These are phyloP conservation scores for Smittium culicis DNA, from an alignment of 371 early-diverging fungal species.

Conservation along the genomic window DNA sequence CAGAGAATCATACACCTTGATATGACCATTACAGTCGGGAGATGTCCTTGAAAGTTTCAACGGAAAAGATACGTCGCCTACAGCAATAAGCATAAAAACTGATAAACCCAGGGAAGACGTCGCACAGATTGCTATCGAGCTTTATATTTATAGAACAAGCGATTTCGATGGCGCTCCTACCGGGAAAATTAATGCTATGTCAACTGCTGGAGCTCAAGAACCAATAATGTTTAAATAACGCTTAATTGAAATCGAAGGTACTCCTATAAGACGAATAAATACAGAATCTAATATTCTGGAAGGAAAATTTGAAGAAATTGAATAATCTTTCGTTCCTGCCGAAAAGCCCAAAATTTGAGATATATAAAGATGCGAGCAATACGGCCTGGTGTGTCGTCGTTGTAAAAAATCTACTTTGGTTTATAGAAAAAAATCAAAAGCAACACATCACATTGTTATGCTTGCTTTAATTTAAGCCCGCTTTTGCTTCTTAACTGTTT, in stretches of 20 bases:
- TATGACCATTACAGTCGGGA: neutral
- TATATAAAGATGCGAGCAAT: neutral
- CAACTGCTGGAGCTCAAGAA: neutral
- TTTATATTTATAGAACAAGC: neutral
- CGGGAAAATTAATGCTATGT: neutral
- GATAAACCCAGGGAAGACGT: neutral
- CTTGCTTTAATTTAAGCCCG: no score
- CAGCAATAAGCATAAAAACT: neutral
- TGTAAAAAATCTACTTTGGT: neutral
- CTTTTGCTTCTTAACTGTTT: no score
- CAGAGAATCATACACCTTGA: neutral
- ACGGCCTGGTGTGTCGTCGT: neutral
- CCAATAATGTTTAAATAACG: neutral
- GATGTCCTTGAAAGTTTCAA: neutral
- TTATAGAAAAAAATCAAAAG: neutral
- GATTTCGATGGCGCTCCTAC: neutral
- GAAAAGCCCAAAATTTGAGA: neutral
- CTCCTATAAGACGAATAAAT: neutral
- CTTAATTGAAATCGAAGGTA: neutral
- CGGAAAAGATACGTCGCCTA: neutral
- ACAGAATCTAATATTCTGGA: neutral
- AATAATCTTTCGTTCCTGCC: neutral
- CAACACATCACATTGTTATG: no score
- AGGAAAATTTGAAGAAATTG: neutral
- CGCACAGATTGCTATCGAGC: neutral